Percentiles rank a stretch among this genome's conserved stretches.
phyloP scores from a whole-genome alignment of 163 green algal genomes.

The Scenedesmus sp. region DNA sequence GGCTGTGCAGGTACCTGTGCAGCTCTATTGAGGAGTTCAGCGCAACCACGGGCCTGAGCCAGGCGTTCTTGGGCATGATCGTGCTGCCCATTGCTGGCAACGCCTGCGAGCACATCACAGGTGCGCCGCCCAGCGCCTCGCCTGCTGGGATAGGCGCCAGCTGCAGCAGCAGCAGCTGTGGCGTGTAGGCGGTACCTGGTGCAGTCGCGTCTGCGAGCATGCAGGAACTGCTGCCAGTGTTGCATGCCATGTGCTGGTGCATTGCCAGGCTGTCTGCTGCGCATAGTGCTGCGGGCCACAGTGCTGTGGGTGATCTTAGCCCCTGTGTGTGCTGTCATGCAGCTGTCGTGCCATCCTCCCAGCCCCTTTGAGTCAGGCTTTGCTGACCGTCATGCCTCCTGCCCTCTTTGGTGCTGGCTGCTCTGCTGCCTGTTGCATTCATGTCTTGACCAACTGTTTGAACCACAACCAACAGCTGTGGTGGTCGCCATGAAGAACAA shows the following conservation, averaged over 20 bases:
- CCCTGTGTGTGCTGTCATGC: too few relatives aligned
- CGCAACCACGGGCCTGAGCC: constrained; percentile 75
- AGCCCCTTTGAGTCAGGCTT: too few relatives aligned
- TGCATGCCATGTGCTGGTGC: too few relatives aligned
- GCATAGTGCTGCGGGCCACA: too few relatives aligned
- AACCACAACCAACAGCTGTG: constrained; percentile 1
- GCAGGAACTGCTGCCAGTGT: too few relatives aligned
- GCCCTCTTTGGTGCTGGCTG: neutral
- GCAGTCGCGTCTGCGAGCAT: too few relatives aligned
- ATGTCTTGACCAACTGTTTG: neutral
- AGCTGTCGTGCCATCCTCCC: too few relatives aligned
- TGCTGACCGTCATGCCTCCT: neutral
- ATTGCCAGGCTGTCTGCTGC: neutral
- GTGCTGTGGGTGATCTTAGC: too few relatives aligned
- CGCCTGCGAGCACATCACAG: constrained; percentile 90
- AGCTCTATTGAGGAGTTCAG: constrained; percentile 84
- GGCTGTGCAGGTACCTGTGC: constrained; percentile 78
- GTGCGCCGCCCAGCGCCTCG: neutral
- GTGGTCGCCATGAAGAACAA: constrained; percentile 83
- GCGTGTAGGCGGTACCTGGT: neutral
- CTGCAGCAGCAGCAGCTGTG: neutral
- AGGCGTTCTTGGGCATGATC: constrained; percentile 85
- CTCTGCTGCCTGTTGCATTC: neutral
- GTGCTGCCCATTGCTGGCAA: constrained; percentile 93
- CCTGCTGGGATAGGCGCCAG: neutral